Evolutionary conservation across 345 rosid genomes (phyloP).

Genomic region (Eucalyptus cloeziana): DNA sequence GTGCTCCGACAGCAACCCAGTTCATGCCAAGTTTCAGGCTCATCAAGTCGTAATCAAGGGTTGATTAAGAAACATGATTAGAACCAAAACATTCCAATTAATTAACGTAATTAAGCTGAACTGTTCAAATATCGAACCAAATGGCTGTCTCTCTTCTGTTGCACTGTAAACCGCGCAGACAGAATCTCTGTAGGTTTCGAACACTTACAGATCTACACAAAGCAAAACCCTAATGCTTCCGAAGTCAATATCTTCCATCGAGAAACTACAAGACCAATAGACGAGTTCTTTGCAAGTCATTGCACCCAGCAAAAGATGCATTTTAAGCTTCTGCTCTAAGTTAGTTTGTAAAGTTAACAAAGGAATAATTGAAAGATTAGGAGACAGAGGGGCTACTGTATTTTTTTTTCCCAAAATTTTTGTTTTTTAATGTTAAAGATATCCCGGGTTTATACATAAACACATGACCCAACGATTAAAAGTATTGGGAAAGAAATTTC

Average conservation of each 20-base stretch:
- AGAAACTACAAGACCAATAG: neutral
- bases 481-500: neutral
- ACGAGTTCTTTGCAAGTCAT: neutral
- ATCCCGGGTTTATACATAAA: neutral
- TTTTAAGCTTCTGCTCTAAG: neutral
- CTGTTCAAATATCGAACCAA: neutral
- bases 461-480: neutral
- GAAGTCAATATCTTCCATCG: neutral
- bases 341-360: neutral
- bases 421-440: neutral
- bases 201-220: neutral
- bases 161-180: neutral
- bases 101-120: neutral
- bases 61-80: neutral
- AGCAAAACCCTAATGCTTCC: neutral
- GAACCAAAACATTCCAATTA: neutral
- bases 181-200: neutral
- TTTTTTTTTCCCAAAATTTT: neutral
- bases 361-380: neutral
- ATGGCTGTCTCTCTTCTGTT: neutral
- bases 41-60: neutral
- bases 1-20: neutral
- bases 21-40: neutral
- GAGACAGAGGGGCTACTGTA: neutral
- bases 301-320: neutral